Evolutionary conservation across 345 rosid species (phyloP).

Genomic region (Rhodamnia rubescens): DNA sequence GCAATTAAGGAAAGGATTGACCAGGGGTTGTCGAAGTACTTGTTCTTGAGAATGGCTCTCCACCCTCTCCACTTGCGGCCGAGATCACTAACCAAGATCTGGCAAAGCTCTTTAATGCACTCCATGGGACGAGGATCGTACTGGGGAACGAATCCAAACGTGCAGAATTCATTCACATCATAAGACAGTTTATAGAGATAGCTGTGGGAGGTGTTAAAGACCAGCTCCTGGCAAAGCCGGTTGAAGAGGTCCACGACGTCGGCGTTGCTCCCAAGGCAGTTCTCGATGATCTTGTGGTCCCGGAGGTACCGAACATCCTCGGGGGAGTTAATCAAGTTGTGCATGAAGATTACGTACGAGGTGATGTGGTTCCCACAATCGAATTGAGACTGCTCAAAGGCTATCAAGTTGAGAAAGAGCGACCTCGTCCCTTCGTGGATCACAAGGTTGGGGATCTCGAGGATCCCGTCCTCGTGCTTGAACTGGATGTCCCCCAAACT

Average conservation of each 20-base stretch:
- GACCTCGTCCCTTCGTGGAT: constrained; percentile 83
- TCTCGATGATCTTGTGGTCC: constrained; percentile 54
- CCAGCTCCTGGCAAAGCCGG: constrained; percentile 71
- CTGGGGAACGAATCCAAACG: too few relatives aligned
- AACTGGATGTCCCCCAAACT: constrained; percentile 78
- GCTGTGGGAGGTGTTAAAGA: constrained; percentile 53
- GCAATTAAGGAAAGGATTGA: too few relatives aligned
- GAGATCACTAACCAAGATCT: too few relatives aligned
- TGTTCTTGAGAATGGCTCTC: too few relatives aligned
- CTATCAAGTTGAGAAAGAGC: constrained; percentile 71
- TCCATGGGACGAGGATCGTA: too few relatives aligned
- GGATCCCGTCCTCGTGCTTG: neutral
- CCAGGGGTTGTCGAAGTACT: too few relatives aligned
- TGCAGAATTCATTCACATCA: too few relatives aligned
- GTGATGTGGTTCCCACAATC: constrained; percentile 64
- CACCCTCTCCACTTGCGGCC: too few relatives aligned
- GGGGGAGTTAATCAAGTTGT: constrained; percentile 67
- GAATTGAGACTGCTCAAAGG: constrained; percentile 67
- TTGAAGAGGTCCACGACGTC: constrained; percentile 80
- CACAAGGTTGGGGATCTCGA: constrained; percentile 53
- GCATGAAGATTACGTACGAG: constrained; percentile 77
- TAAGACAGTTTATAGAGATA: constrained; percentile 45
- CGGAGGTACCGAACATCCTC: constrained; percentile 70
- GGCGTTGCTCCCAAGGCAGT: constrained; percentile 73
- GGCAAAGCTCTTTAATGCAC: too few relatives aligned